phyloP scores from a whole-genome alignment of 1,139 yeast species.

The Pneumocystis jirovecii region DNA sequence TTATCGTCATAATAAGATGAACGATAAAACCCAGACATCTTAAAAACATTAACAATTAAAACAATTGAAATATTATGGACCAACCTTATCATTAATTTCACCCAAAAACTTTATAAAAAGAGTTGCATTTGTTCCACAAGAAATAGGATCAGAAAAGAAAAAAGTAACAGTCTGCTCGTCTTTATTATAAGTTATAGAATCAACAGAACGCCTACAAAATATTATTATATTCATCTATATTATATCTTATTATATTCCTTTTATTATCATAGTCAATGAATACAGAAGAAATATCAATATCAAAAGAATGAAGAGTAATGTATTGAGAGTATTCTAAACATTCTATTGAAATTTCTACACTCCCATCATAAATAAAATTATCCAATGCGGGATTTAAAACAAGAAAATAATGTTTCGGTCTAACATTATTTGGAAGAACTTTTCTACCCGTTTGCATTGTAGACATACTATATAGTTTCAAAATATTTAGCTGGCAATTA shows the following conservation, averaged over 20 bases:
- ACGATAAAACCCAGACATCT: slow-evolving; percentile 71
- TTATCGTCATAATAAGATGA: slow-evolving; percentile 46
- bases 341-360: slow-evolving; percentile 35
- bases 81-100: slow-evolving; percentile 26
- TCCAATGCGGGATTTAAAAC: slow-evolving; percentile 60
- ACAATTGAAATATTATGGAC: neutral
- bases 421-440: slow-evolving; percentile 57
- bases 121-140: slow-evolving; percentile 30
- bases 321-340: slow-evolving; percentile 41
- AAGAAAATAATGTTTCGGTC: slow-evolving; percentile 54
- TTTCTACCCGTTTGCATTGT: slow-evolving; percentile 28
- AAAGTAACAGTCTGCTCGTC: slow-evolving; percentile 54
- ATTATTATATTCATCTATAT: slow-evolving; percentile 11
- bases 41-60: slow-evolving; percentile 32
- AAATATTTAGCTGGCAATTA: neutral
- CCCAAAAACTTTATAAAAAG: slow-evolving; percentile 53
- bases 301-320: slow-evolving; percentile 47
- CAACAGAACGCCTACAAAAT: slow-evolving; percentile 12
- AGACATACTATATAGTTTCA: neutral
- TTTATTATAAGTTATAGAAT: slow-evolving; percentile 27
- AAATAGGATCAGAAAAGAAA: slow-evolving; percentile 37
- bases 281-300: slow-evolving; percentile 46
- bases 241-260: slow-evolving; percentile 13
- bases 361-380: slow-evolving; percentile 56
- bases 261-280: slow-evolving; percentile 29